Evolutionary conservation across 2,329 filamentous ascomycete species (phyloP).

Genomic region (Zymoseptoria pseudotritici): DNA sequence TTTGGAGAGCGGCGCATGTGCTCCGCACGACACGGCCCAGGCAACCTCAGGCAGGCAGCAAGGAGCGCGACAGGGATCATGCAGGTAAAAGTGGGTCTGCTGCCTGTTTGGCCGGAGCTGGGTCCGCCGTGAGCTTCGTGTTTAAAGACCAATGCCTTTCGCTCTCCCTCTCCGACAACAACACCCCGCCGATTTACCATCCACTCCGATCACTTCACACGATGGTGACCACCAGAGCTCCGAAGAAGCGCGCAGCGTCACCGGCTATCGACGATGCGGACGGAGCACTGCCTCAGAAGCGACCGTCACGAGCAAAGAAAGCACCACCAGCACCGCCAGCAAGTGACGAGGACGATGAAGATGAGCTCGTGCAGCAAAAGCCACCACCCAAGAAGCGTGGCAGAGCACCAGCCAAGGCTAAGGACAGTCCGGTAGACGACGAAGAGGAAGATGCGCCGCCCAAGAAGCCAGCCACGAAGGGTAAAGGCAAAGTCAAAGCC

Average conservation of each 20-base stretch:
- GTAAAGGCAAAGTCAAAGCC: not conserved
- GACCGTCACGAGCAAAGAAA: not conserved
- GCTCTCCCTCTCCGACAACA: not conserved
- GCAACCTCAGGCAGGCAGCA: not conserved
- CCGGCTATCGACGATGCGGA: not conserved
- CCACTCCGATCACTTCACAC: not conserved
- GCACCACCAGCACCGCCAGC: not conserved
- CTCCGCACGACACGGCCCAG: not conserved
- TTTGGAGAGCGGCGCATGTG: not conserved
- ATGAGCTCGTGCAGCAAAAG: not conserved
- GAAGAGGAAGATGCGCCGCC: conserved; percentile 1
- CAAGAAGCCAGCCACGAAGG: not conserved
- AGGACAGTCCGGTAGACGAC: conserved; percentile 1
- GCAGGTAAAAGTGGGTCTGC: not conserved
- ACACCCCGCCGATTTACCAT: too few species aligned
- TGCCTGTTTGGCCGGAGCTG: not conserved
- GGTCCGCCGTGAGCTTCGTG: not conserved
- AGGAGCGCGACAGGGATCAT: not conserved
- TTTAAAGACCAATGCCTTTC: not conserved
- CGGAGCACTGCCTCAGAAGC: not conserved
- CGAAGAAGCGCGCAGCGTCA: not conserved
- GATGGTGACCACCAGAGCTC: not conserved
- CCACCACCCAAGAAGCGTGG: conserved; percentile 7
- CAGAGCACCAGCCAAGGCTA: conserved; percentile 2
- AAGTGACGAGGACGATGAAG: not conserved